Conservation (phyloP, 176 grass and related monocot genomes). For the Oryza glaberrima region DNA sequence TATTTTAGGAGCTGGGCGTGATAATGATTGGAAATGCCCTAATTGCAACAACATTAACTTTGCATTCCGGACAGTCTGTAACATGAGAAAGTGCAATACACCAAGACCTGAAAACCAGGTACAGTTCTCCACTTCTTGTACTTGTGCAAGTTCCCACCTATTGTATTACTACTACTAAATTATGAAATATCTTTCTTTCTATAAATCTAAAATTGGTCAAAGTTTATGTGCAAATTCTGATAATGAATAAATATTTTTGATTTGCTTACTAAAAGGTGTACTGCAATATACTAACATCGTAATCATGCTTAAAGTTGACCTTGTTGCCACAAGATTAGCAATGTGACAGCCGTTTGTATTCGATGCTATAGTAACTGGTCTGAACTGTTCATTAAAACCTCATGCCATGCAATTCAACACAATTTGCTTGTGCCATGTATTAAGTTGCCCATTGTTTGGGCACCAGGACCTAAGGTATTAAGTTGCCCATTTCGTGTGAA, state of each 20-base stretch:
- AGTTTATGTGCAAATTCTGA: background rate
- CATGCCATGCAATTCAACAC: background rate
- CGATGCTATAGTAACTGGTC: background rate
- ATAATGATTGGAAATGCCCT: constrained; percentile 91
- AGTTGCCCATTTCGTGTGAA: background rate
- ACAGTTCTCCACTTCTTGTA: background rate
- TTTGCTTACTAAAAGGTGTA: background rate
- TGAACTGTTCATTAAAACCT: background rate
- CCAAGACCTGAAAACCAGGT: constrained; percentile 83
- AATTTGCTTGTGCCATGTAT: background rate
- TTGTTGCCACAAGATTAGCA: constrained; percentile 14
- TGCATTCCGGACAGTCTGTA: constrained; percentile 79
- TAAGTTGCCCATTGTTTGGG: constrained; percentile 21
- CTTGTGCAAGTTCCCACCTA: background rate
- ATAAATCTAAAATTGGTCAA: background rate
- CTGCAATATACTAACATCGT: background rate
- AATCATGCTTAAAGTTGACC: constrained; percentile 24
- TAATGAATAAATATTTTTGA: background rate
- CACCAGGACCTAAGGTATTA: background rate
- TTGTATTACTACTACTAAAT: background rate
- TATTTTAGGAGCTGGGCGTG: constrained; percentile 68
- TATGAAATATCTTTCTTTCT: background rate
- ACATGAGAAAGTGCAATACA: constrained; percentile 92
- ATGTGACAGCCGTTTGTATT: background rate
- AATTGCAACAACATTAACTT: constrained; percentile 88